Evolutionary conservation across 805 yeast genomes (phyloP).

Genomic region (Wilhelminamyces savonicus): DNA sequence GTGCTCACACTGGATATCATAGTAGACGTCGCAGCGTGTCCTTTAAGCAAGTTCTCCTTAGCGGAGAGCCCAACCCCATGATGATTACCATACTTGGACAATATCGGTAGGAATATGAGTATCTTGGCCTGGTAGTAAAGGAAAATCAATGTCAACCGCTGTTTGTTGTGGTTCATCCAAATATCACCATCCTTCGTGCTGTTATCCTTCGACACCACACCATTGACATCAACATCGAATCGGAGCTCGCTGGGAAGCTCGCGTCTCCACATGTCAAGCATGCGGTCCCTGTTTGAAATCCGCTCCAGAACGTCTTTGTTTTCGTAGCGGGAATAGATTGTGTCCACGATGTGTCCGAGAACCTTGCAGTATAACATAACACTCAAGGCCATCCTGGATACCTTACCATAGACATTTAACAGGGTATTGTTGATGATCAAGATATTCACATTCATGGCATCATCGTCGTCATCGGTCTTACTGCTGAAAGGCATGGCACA

Average conservation of each 20-base stretch:
- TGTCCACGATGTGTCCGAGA: constrained; percentile 66
- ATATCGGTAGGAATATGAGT: constrained; percentile 34
- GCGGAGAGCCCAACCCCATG: constrained; percentile 35
- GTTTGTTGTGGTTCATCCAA: constrained; percentile 30
- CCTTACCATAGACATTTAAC: constrained; percentile 65
- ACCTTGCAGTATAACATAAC: constrained; percentile 67
- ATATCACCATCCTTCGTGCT: constrained; percentile 10
- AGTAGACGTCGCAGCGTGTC: constrained; percentile 22
- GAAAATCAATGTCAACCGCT: constrained; percentile 47
- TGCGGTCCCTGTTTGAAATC: constrained; percentile 45
- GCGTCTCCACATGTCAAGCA: constrained; percentile 73
- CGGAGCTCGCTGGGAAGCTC: constrained; percentile 56
- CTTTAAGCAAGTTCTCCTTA: constrained; percentile 32
- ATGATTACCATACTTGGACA: constrained; percentile 36
- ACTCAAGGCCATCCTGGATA: constrained; percentile 54
- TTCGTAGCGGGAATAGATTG: constrained; percentile 57
- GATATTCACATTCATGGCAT: constrained; percentile 43
- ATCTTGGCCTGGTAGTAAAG: constrained; percentile 38
- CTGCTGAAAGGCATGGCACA: constrained; percentile 73
- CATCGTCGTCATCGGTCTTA: constrained; percentile 31
- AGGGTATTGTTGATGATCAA: constrained; percentile 54
- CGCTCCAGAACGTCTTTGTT: constrained; percentile 17
- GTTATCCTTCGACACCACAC: constrained; percentile 34
- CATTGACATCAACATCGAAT: constrained; percentile 60
- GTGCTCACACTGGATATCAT: constrained; percentile 53